Evolutionary conservation across 768 basidiomycete genomes (phyloP).

Genomic region (Mycena rosella): DNA sequence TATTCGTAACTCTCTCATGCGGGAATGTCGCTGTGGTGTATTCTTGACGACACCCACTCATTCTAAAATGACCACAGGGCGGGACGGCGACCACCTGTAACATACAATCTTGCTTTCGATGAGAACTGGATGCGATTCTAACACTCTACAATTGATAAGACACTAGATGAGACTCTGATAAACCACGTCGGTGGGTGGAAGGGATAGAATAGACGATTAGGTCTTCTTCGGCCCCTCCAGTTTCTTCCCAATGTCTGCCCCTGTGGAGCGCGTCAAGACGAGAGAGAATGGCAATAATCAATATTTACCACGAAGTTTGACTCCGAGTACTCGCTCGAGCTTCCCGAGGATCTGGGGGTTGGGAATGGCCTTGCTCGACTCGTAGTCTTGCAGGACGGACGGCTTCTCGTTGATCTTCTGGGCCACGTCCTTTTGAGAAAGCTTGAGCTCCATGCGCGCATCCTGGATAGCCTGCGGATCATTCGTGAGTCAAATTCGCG

Average conservation of each 20-base stretch:
- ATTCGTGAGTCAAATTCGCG: constrained; percentile 9
- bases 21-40: too few species aligned
- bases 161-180: constrained; percentile 28
- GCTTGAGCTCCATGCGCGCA: constrained; percentile 79
- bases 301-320: constrained; percentile 88
- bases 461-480: constrained; percentile 78
- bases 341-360: constrained; percentile 89
- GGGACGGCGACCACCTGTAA: too few species aligned
- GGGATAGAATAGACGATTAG: constrained; percentile 51
- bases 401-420: constrained; percentile 96
- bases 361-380: constrained; percentile 88
- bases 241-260: constrained; percentile 88
- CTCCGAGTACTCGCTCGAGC: constrained; percentile 86
- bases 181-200: constrained; percentile 46
- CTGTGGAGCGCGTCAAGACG: constrained; percentile 50
- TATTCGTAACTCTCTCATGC: too few species aligned
- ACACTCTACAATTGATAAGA: constrained; percentile 42
- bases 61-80: too few species aligned
- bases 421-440: constrained; percentile 94
- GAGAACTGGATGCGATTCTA: constrained; percentile 34
- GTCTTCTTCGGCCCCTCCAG: constrained; percentile 82
- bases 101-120: constrained; percentile 37
- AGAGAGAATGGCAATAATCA: constrained; percentile 1
- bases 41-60: too few species aligned
- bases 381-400: constrained; percentile 89